Base-by-base conservation (phyloP, 2,329 filamentous ascomycete species). In the Pseudofabraea citricarpa region DNA sequence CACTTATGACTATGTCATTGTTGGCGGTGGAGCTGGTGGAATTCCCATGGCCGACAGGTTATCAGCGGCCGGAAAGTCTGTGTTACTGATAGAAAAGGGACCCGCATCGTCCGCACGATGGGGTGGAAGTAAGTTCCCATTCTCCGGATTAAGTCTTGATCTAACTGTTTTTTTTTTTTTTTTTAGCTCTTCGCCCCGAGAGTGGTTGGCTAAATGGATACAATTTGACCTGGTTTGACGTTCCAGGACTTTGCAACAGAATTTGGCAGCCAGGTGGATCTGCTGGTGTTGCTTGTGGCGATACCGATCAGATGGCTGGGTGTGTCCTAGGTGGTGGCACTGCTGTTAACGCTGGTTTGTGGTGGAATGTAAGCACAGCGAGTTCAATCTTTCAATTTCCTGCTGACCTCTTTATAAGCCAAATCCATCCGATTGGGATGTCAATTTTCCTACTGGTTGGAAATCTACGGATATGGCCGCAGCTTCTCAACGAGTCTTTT, bases 361-460 rank as follows among this genome's bases (percentile, higher is more conserved):
- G 80, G 75, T 84, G 79, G 73, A 80, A 77, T 60, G 73, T 70
- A 47, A 55, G 61, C 38, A 18, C 6, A 8, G 23, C 38, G 10
- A 37, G 4, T 6, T 12, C 6, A 12, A 38, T 37, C 45, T 13
- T 26, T 12, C 43, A 19, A 3, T 4, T 9, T n/a, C 40, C 37
- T 40, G 22, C 47, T 56, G 38, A 56, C 35, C n/a, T 36, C 26
- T 15, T 6, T 5, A 6, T 41, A 41, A 73, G 66, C 75, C 85
- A 0, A 76, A 81, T 47, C 70, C 75, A 5, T 60, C 67, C 6
- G 85, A 89, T 58, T 89, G 84, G 69, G 81, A 89, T 58, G 72
- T 76, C 59, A 84, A 85, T 60, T 90, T 86, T 67, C 85, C 85
- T 1, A 51, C 66, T 2, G 85, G 84, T 22, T 90, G 85, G 85